Evolutionary conservation across 306 rosid genomes (phyloP), one percentile per base, ranked within the genome.

Genomic region (Acacia melanoxylon): DNA sequence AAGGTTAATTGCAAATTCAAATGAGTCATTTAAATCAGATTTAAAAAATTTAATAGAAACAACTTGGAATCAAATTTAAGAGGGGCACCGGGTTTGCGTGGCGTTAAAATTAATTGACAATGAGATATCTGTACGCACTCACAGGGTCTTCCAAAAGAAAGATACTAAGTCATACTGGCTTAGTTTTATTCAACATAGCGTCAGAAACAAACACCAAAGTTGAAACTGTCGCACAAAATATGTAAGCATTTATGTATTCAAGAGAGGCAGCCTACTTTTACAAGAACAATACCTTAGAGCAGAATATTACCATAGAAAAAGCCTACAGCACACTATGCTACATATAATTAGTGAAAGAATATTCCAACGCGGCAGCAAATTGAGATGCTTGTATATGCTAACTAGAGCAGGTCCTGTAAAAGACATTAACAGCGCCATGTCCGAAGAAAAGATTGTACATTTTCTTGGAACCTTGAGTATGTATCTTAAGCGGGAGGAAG

Each of bases 161-260:
- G 46, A 31, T 52, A 59, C 59, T 67, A 61, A 69, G 82, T 65
- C 86, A 77, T 80, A 68, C 25, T 77, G 29, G 77, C 49, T 73
- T 42, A 68, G 78, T 85, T 82, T 89, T 86, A 89, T 86, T 84
- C 81, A 83, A 83, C 81, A 80, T 81, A 83, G 68, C 82, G 78
- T 83, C 80, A 80, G 79, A 81, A 83, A 80, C 80, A 87, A 85
- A 86, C 89, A 82, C 69, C 79, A 81, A 82, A 78, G 77, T 86
- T 52, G 84, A 78, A 83, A 76, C 88, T 52, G 84, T 77, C 84
- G 82, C 94, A 89, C 86, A 85, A 88, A 68, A 75, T 80, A 85
- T 78, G 8, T 37, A 78, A 83, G 89, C 84, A 84, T 85, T 81
- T 84, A 69, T 61, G 87, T 80, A 88, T 87, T 75, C 85, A 78